Base-by-base conservation (phyloP, 257 asterid genomes). In the Solanum piurae region DNA sequence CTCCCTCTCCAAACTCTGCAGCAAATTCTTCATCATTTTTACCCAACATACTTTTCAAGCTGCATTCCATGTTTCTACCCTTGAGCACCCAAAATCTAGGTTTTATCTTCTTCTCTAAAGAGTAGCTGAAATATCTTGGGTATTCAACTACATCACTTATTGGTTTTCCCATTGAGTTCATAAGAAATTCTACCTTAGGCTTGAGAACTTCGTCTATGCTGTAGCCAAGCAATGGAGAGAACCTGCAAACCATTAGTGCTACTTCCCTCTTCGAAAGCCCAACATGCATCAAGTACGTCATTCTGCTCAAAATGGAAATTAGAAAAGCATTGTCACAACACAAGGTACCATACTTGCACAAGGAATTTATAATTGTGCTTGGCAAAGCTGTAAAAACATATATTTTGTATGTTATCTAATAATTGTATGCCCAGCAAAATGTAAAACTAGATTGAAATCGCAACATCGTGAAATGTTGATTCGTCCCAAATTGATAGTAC, bases 111-210 rank as follows among this genome's bases (percentile, higher is more conserved):
- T 93, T 97, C 94, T 95, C 99, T 91, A 97, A 87, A 11, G 99
- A 95, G 94, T 97, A 95, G 93, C 99, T 95, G 90, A 97, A 95
- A 87, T 95, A 97, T 89, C 99, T 93, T 5, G 99, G 99, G 88
- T 97, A 97, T 27, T 91, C 98, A 2, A 95, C 98, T 87, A 96
- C 94, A 2, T 94, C 96, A 1, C 90, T 91, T 38, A 94, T 69
- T 36, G 98, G 95, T 93, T 76, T 95, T 86, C 58, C 91, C 99
- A 97, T 97, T 77, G 93, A 91, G 52, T 93, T 83, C 73, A 90
- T 89, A 66, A 97, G 90, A 89, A 97, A 97, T 89, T 95, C 94
- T 71, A 95, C 23, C 88, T 97, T 97, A 1, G 99, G 99, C 86
- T 90, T 93, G 94, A 95, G 88, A 60, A 95, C 98, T 87, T 93